Base-by-base conservation (phyloP, 805 yeast species). In the Wickerhamiella domercqiae region DNA sequence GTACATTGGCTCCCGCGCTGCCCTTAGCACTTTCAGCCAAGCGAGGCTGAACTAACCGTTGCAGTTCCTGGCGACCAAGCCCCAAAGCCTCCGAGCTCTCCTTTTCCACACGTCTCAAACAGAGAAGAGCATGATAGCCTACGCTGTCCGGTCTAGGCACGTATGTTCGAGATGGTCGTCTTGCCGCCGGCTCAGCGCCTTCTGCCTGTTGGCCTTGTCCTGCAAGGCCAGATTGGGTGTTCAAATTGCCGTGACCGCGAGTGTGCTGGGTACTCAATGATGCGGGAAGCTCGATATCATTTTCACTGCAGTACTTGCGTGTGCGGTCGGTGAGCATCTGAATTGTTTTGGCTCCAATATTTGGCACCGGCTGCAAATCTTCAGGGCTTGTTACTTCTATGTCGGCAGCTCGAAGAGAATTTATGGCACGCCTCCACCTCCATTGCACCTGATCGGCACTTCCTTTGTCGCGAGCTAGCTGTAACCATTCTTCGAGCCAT, bases 311-410 rank as follows among this genome's bases (percentile, higher is more conserved):
- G 56, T 81, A 68, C 2, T 50, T 49, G 9, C 54, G 45, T 18
- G 81, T 56, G 42, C 63, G 66, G 29, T 60, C 54, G 19, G 64
- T 61, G 39, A 87, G 57, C 21, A 57, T 50, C 2, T 54, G 58
- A 24, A 79, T 71, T 5, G 80, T 73, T 39, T 75, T 73, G 9
- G 71, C 76, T 1, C 97, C 97, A 25, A 87, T 66, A 33, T 63
- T 78, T 39, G 68, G 75, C 30, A 87, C 63, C 46, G 64, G 63
- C 13, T 57, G 55, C 32, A 87, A 60, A 36, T 79, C 75, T 22
- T 60, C 57, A 1, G 90, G 69, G 25, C 45, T 44, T 2, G 24
- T 7, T 7, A 43, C 39, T n/a, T 35, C 29, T 1, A 24, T 15
- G 28, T 21, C 7, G 14, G 22, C 24, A 14, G 28, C 16, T 7